Percentiles rank a stretch among this genome's conserved stretches.
Conservation (phyloP, 495 filamentous ascomycete genomes). For the Talaromyces proteolyticus region DNA sequence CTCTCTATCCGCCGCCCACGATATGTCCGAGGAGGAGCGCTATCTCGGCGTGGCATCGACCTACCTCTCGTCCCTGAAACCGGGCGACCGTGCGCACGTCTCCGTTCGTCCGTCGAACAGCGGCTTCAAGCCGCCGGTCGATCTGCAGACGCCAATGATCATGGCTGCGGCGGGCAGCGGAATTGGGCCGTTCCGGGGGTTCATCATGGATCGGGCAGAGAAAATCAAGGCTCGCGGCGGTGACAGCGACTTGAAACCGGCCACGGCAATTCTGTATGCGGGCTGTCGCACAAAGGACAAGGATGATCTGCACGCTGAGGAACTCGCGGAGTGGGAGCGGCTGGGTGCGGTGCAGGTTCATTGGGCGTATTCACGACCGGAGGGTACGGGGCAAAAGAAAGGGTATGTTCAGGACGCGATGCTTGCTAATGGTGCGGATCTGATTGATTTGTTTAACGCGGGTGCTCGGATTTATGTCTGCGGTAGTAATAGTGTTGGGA, state of each 20-base stretch:
- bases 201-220: slow-evolving; percentile 60
- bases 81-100: slow-evolving; percentile 58
- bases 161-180: slow-evolving; percentile 55
- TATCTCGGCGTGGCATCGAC: slow-evolving; percentile 54
- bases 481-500: slow-evolving; percentile 55
- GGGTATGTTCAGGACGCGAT: slow-evolving; percentile 56
- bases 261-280: slow-evolving; percentile 55
- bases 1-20: slow-evolving; percentile 33
- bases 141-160: slow-evolving; percentile 58
- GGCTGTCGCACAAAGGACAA: slow-evolving; percentile 53
- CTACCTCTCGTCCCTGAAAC: slow-evolving; percentile 49
- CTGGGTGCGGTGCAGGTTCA: slow-evolving; percentile 53
- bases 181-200: slow-evolving; percentile 65
- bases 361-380: slow-evolving; percentile 46
- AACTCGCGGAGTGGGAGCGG: slow-evolving; percentile 52
- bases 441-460: slow-evolving; percentile 46
- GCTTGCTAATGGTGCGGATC: slow-evolving; percentile 42
- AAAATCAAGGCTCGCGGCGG: slow-evolving; percentile 40
- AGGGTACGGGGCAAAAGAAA: slow-evolving; percentile 17
- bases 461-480: slow-evolving; percentile 65
- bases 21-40: slow-evolving; percentile 18
- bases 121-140: slow-evolving; percentile 60
- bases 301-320: slow-evolving; percentile 56
- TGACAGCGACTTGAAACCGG: slow-evolving; percentile 28
- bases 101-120: slow-evolving; percentile 49